Conservation (phyloP, 345 rosid species). For the Iberis pinnata region DNA sequence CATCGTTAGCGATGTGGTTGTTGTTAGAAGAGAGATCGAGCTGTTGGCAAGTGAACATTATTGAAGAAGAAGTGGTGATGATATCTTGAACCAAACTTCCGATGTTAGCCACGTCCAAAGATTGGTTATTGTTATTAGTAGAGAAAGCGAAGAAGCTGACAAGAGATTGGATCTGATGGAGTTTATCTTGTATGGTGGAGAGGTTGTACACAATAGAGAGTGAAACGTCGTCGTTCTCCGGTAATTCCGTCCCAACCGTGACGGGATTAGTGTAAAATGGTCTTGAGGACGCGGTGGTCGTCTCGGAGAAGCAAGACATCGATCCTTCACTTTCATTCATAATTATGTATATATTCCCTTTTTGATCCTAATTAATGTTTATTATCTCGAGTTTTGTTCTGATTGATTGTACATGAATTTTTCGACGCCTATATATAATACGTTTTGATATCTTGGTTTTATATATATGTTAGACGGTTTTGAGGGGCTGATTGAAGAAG, state of each 20-base stretch:
- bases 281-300: constrained; percentile 14
- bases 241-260: constrained; percentile 4
- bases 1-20: constrained; percentile 9
- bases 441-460: no score
- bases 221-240: constrained; percentile 23
- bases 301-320: constrained; percentile 19
- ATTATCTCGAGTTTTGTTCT: no score
- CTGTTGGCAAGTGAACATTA: constrained; percentile 62
- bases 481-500: no score
- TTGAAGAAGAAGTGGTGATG: constrained; percentile 54
- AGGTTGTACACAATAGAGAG: constrained; percentile 49
- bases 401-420: no score
- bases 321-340: no score
- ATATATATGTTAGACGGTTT: no score
- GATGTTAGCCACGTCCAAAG: constrained; percentile 38
- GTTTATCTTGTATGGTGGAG: constrained; percentile 54
- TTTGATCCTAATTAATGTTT: no score
- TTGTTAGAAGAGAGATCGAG: constrained; percentile 27
- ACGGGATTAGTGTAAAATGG: constrained; percentile 14
- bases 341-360: no score
- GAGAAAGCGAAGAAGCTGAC: constrained; percentile 40
- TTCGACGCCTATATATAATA: no score
- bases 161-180: constrained; percentile 53
- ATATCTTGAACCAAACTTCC: constrained; percentile 53
- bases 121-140: constrained; percentile 25